phyloP scores from a whole-genome alignment of 148 eudicot genomes.

The Chenopodium formosanum region DNA sequence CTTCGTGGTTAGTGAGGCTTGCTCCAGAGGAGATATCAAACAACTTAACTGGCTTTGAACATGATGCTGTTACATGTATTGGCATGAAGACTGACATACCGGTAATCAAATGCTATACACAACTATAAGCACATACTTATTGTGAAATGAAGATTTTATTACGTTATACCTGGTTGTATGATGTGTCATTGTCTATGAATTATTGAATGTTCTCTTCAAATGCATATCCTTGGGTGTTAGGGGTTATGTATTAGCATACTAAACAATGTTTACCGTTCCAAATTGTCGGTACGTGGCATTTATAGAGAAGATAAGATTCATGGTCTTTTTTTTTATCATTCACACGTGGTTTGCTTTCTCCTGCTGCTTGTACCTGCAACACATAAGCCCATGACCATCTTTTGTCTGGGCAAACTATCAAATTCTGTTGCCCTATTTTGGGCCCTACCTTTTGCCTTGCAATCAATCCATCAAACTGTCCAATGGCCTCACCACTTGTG shows the following conservation, averaged over 20 bases:
- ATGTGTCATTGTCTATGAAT: background rate
- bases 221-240: slow-evolving; percentile 8
- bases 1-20: slow-evolving; percentile 73
- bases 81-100: slow-evolving; percentile 99
- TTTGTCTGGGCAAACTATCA: slow-evolving; percentile 12
- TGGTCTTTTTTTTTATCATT: background rate
- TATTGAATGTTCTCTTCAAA: background rate
- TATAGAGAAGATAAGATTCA: background rate
- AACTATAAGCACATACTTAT: background rate
- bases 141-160: slow-evolving; percentile 12
- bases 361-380: slow-evolving; percentile 11
- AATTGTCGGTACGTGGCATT: background rate
- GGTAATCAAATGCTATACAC: slow-evolving; percentile 39
- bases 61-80: slow-evolving; percentile 91
- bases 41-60: slow-evolving; percentile 79
- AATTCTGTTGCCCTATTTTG: slow-evolving; percentile 16
- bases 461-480: slow-evolving; percentile 1
- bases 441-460: slow-evolving; percentile 10
- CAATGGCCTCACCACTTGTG: slow-evolving; percentile 13
- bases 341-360: slow-evolving; percentile 25
- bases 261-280: slow-evolving; percentile 4
- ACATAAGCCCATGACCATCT: slow-evolving; percentile 9
- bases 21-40: slow-evolving; percentile 88
- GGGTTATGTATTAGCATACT: background rate
- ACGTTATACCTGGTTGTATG: background rate